Conservation (phyloP, 106 monocot genomes). For the Alisma plantagoaquatica region DNA sequence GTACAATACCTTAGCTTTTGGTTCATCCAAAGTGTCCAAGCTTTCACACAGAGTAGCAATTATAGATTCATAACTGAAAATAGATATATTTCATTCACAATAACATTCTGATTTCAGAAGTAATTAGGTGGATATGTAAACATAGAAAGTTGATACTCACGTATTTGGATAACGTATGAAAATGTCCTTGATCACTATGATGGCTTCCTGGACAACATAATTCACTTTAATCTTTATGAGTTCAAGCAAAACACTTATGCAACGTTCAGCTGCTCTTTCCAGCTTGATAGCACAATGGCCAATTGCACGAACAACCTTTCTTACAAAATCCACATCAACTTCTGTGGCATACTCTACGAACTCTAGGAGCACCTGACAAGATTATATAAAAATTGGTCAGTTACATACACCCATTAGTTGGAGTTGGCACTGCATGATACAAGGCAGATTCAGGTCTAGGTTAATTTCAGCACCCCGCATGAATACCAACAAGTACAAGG, state of each 20-base stretch:
- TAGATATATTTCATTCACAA: no score
- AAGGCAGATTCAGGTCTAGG: no score
- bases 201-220: constrained; percentile 99
- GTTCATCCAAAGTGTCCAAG: constrained; percentile 96
- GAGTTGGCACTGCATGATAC: no score
- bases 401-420: no score
- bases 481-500: no score
- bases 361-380: constrained; percentile 80
- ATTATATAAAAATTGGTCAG: no score
- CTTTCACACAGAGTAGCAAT: constrained; percentile 99
- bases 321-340: constrained; percentile 99
- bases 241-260: constrained; percentile 99
- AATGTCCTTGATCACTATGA: constrained; percentile 98
- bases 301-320: constrained; percentile 99
- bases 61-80: constrained; percentile 90
- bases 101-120: no score
- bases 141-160: constrained; percentile 30
- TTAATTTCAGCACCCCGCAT: no score
- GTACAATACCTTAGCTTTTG: constrained; percentile 83
- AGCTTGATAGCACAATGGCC: constrained; percentile 98
- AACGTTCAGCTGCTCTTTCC: constrained; percentile 94
- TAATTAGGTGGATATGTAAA: background rate
- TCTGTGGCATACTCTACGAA: constrained; percentile 99
- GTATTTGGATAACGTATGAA: constrained; percentile 98
- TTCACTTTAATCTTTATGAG: constrained; percentile 99